phyloP scores from a whole-genome alignment of 2,329 filamentous ascomycete species.

The Lachnellula subtilissima region DNA sequence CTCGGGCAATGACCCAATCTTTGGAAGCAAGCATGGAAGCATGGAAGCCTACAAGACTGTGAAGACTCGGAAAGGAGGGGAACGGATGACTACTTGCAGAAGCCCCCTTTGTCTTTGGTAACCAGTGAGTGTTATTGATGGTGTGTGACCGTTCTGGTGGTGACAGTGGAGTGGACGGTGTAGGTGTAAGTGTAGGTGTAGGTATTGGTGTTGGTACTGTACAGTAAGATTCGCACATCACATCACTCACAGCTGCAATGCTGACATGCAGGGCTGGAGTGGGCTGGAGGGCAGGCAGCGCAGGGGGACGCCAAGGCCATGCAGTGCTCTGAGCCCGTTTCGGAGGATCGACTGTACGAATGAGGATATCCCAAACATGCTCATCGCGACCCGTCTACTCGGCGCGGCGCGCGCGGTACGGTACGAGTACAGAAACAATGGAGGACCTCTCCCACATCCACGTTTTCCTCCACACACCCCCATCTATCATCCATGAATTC shows the following conservation, averaged over 20 bases:
- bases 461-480: not conserved
- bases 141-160: not conserved
- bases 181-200: not conserved
- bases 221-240: not conserved
- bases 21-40: not conserved
- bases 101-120: not conserved
- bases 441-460: not conserved
- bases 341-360: not conserved
- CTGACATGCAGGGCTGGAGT: not conserved
- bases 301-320: not conserved
- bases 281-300: not conserved
- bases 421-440: not conserved
- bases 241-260: not conserved
- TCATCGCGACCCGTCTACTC: not conserved
- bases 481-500: not conserved
- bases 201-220: too few species aligned
- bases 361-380: not conserved
- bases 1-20: not conserved
- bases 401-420: not conserved
- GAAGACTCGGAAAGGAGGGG: not conserved
- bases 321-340: not conserved
- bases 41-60: too few species aligned
- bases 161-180: not conserved
- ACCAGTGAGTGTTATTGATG: not conserved
- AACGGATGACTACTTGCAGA: not conserved